phyloP scores from a whole-genome alignment of 2,329 filamentous ascomycete genomes.

The Aspergillus tanneri region DNA sequence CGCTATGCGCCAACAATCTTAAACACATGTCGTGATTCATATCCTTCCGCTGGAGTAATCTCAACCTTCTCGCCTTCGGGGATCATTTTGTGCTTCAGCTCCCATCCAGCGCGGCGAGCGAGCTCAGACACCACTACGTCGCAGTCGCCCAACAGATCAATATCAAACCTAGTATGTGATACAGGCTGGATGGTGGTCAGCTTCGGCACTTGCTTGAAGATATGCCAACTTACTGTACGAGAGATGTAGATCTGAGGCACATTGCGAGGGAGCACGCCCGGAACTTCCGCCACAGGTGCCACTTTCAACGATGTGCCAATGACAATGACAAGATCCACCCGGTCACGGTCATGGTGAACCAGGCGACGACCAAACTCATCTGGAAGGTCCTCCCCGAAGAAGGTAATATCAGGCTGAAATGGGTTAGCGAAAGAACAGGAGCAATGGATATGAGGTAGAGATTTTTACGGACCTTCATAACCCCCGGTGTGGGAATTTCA shows the following conservation, averaged over 20 bases:
- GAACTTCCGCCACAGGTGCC: conserved; percentile 88
- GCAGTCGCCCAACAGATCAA: conserved; percentile 93
- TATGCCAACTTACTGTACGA: conserved; percentile 57
- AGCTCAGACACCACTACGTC: conserved; percentile 87
- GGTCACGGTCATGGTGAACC: conserved; percentile 74
- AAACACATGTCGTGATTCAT: conserved; percentile 46
- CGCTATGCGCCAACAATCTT: conserved; percentile 41
- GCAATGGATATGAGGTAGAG: neutral
- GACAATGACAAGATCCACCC: conserved; percentile 86
- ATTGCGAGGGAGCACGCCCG: conserved; percentile 71
- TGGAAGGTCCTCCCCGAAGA: conserved; percentile 90
- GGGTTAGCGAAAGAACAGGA: conserved; percentile 11
- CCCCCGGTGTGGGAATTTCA: conserved; percentile 66
- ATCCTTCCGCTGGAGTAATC: conserved; percentile 52
- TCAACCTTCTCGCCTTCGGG: conserved; percentile 63
- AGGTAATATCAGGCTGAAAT: conserved; percentile 81
- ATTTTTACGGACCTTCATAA: conserved; percentile 65
- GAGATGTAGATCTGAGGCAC: conserved; percentile 91
- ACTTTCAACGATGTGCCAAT: conserved; percentile 97
- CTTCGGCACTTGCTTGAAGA: neutral
- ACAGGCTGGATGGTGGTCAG: conserved; percentile 57
- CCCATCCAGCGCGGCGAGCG: conserved; percentile 77
- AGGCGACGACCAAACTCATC: conserved; percentile 78
- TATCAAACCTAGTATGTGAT: conserved; percentile 88
- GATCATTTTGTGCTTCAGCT: conserved; percentile 78